Evolutionary conservation across 257 asterid species (phyloP), one percentile per base, ranked within the genome.

Genomic region (Scutellaria baicalensis): DNA sequence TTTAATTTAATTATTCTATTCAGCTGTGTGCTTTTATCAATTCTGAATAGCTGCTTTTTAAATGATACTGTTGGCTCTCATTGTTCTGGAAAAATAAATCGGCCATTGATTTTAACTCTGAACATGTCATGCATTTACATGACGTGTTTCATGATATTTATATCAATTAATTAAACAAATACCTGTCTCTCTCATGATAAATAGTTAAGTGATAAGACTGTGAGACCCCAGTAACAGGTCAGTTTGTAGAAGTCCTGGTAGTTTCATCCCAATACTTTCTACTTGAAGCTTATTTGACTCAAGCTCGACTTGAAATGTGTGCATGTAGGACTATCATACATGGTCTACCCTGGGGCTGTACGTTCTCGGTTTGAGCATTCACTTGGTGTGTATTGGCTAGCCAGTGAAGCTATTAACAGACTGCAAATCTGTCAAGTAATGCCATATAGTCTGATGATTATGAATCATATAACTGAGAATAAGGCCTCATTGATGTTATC

Each of bases 291-390:
- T 48, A 54, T 70, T 45, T 20, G 50, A 44, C 52, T 56, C 33
- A 59, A 62, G 51, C 70, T 75, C 45, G 18, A 51, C 50, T 63
- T 62, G 23, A 33, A n/a, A 39, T 68, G 55, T 51, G 51, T 60
- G 48, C 70, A 33, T 74, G n/a, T 77, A 92, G 98, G 98, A 56
- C 70, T 86, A 23, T 73, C 93, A 48, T 81, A 78, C 75, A 66
- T 90, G 89, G 98, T 92, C 21, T 92, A 86, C 81, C 98, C 98
- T 43, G 98, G 98, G 72, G 98, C 97, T 9, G 96, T 92, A 58
- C 98, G 90, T 73, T 88, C 98, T 51, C 90, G 98, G 62, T 90
- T 92, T 75, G 98, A 92, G 88, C 98, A 92, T 75, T 92, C 97
- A 7, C 83, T 92, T 64, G 98, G 98, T 64, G 98, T 88, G 60